These are phyloP conservation scores for Elongisporangium prolatum DNA, from an alignment of 352 stramenopile species.

Conservation along the genomic window DNA sequence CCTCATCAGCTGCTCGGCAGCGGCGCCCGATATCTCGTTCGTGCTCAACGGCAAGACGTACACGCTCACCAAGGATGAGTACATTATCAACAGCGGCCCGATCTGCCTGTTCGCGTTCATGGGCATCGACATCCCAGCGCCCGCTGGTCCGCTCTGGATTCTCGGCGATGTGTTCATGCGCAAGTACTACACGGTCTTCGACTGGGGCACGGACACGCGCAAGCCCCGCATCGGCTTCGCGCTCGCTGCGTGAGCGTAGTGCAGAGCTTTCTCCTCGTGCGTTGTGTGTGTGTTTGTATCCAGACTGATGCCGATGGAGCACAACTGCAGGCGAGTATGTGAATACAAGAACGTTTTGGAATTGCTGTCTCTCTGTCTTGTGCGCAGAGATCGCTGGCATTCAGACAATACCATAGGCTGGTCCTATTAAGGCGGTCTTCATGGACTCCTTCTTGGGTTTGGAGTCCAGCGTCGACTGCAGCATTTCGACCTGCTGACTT, in stretches of 20 bases:
- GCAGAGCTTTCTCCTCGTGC: no score
- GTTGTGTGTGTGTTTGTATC: no score
- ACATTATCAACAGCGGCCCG: constrained; percentile 76
- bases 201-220: constrained; percentile 73
- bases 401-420: no score
- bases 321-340: no score
- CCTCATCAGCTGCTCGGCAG: constrained; percentile 90
- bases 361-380: no score
- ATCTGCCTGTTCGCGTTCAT: constrained; percentile 96
- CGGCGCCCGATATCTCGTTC: constrained; percentile 91
- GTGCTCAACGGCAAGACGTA: constrained; percentile 90
- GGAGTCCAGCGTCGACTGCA: no score
- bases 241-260: constrained; percentile 38
- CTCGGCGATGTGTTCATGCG: constrained; percentile 96
- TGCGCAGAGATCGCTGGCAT: no score
- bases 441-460: no score
- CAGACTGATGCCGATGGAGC: no score
- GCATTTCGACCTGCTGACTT: no score
- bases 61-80: constrained; percentile 89
- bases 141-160: constrained; percentile 70
- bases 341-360: no score
- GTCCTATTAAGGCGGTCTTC: no score
- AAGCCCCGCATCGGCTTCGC: constrained; percentile 87
- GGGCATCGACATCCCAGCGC: constrained; percentile 91
- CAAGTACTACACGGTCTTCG: constrained; percentile 95